phyloP scores from a whole-genome alignment of 257 asterid genomes.

The Solanum piurae region DNA sequence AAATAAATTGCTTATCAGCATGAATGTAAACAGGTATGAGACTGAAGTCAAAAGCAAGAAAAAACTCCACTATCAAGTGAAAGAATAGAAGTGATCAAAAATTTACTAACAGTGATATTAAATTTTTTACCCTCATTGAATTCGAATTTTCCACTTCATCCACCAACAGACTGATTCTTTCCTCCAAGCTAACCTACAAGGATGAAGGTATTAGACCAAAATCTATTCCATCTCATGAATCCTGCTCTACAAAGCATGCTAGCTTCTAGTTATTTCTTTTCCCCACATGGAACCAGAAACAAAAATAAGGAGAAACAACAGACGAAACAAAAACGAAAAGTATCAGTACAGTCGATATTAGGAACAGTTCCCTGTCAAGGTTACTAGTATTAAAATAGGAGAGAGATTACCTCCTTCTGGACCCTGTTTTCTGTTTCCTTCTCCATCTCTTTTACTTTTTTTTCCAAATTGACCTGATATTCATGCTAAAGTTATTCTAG shows the following conservation, averaged over 20 bases:
- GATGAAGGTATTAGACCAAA: neutral
- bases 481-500: conserved; percentile 1
- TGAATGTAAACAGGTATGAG: neutral
- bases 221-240: neutral
- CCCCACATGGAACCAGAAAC: neutral
- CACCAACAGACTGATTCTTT: conserved; percentile 30
- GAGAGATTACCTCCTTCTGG: conserved; percentile 45
- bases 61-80: neutral
- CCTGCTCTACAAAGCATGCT: neutral
- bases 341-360: neutral
- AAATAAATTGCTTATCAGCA: neutral
- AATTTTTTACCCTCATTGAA: conserved; percentile 26
- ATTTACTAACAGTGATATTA: neutral
- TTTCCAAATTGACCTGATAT: conserved; percentile 46
- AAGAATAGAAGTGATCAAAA: neutral
- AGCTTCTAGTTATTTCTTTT: neutral
- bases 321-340: neutral
- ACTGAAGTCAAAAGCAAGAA: neutral
- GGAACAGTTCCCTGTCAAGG: neutral
- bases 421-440: conserved; percentile 43
- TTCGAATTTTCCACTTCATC: conserved; percentile 31
- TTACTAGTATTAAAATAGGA: conserved; percentile 1
- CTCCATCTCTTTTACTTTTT: conserved; percentile 49
- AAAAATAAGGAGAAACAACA: neutral
- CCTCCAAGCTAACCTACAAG: conserved; percentile 41